These are phyloP conservation scores for Colletotrichum truncatum DNA, from an alignment of 2,329 filamentous ascomycete genomes.

Conservation along the genomic window DNA sequence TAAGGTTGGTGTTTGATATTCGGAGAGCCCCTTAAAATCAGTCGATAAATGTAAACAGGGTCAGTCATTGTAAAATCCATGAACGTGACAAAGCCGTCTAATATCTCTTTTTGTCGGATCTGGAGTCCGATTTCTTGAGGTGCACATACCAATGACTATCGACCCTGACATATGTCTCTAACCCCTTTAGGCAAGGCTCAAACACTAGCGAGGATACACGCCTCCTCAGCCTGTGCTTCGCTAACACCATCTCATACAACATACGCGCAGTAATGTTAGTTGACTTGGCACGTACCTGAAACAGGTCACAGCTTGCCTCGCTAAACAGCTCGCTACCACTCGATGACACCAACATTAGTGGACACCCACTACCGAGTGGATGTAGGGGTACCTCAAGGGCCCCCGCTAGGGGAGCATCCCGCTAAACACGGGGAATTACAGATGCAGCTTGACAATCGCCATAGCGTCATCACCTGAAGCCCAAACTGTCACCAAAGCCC, in stretches of 20 bases:
- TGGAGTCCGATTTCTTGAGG: background rate
- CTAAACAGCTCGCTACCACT: constrained; percentile 1
- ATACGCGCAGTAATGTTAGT: background rate
- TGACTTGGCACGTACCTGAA: constrained; percentile 28
- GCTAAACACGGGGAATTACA: too few species aligned
- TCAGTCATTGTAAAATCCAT: background rate
- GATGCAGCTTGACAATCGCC: background rate
- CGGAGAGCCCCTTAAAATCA: background rate
- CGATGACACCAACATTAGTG: background rate
- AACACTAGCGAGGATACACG: too few species aligned
- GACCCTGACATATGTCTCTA: too few species aligned
- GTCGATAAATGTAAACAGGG: background rate
- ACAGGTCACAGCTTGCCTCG: constrained; percentile 24
- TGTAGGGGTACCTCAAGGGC: too few species aligned
- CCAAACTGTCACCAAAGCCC: background rate
- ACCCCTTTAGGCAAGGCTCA: too few species aligned
- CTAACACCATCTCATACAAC: too few species aligned
- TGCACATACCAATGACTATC: too few species aligned
- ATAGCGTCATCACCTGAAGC: constrained; percentile 16
- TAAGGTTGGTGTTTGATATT: background rate
- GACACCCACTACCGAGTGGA: too few species aligned
- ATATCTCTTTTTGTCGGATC: background rate
- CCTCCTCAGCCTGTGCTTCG: too few species aligned
- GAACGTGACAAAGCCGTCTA: background rate
- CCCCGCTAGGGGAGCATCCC: too few species aligned